These are phyloP conservation scores for Curvularia sp. DNA, from an alignment of 2,329 filamentous ascomycete species.

Conservation along the genomic window DNA sequence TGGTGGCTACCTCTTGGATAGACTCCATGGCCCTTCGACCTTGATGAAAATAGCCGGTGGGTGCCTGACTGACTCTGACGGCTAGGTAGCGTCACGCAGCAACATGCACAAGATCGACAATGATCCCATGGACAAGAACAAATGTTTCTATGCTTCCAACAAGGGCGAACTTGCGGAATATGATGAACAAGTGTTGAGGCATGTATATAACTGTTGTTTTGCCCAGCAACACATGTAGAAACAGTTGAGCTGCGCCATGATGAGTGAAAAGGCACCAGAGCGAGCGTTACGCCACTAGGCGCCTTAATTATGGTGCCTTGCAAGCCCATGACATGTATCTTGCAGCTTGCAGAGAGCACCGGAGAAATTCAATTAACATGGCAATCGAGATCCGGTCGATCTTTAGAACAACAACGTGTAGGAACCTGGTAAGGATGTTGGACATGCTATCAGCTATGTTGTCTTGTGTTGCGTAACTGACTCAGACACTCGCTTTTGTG, in stretches of 20 bases:
- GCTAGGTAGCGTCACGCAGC: slow-evolving; percentile 4
- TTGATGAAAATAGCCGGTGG: slow-evolving; percentile 24
- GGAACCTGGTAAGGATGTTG: background rate
- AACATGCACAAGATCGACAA: background rate
- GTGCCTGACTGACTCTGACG: slow-evolving; percentile 22
- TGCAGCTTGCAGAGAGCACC: background rate
- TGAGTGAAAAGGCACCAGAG: background rate
- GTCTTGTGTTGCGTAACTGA: background rate
- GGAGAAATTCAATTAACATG: background rate
- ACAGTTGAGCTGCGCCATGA: background rate
- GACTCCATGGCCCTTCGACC: background rate
- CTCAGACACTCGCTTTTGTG: background rate
- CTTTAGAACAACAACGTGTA: background rate
- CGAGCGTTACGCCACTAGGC: background rate
- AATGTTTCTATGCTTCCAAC: background rate
- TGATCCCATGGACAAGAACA: slow-evolving; percentile 13
- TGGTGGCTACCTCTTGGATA: background rate
- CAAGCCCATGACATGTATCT: background rate
- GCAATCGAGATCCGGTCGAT: background rate
- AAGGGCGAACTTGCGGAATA: background rate
- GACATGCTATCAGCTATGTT: background rate
- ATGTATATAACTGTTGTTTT: background rate
- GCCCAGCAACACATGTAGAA: background rate
- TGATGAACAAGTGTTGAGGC: background rate
- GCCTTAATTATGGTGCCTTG: background rate